These are phyloP conservation scores for Staphylotrichum longicolle DNA, from an alignment of 495 filamentous ascomycete genomes.

Conservation along the genomic window DNA sequence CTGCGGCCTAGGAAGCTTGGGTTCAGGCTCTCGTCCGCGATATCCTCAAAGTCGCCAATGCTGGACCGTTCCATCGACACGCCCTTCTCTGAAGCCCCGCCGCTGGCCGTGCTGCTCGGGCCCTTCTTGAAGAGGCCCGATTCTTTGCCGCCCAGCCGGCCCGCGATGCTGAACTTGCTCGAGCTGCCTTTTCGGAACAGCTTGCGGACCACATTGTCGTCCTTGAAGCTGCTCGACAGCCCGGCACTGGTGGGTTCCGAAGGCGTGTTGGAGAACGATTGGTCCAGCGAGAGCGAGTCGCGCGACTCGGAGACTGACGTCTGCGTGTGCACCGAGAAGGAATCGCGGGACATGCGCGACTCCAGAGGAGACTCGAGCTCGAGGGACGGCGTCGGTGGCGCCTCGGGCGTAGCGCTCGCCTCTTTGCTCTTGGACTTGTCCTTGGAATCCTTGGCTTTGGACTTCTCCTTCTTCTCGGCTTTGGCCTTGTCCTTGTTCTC, in stretches of 20 bases:
- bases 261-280: slow-evolving; percentile 62
- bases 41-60: slow-evolving; percentile 49
- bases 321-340: slow-evolving; percentile 53
- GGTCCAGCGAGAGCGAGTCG: slow-evolving; percentile 65
- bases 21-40: slow-evolving; percentile 35
- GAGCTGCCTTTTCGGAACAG: slow-evolving; percentile 77
- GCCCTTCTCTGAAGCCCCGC: slow-evolving; percentile 45
- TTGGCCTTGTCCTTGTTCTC: slow-evolving; percentile 34
- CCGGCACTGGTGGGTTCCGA: slow-evolving; percentile 56
- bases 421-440: slow-evolving; percentile 15
- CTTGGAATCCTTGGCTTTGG: slow-evolving; percentile 28
- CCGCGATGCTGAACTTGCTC: slow-evolving; percentile 72
- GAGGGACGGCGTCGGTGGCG: slow-evolving; percentile 15
- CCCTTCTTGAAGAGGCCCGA: slow-evolving; percentile 63
- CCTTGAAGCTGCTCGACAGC: slow-evolving; percentile 38
- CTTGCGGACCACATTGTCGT: slow-evolving; percentile 61
- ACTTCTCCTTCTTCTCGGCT: slow-evolving; percentile 28
- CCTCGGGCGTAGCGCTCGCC: slow-evolving; percentile 23
- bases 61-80: slow-evolving; percentile 44
- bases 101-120: slow-evolving; percentile 47
- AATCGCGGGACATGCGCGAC: slow-evolving; percentile 58
- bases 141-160: slow-evolving; percentile 60
- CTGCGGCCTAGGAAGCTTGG: slow-evolving; percentile 36
- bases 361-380: slow-evolving; percentile 57
- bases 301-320: slow-evolving; percentile 66